Evolutionary conservation across 139 green algal genomes (phyloP).

Genomic region (Chlamydomonas asymmetrica): DNA sequence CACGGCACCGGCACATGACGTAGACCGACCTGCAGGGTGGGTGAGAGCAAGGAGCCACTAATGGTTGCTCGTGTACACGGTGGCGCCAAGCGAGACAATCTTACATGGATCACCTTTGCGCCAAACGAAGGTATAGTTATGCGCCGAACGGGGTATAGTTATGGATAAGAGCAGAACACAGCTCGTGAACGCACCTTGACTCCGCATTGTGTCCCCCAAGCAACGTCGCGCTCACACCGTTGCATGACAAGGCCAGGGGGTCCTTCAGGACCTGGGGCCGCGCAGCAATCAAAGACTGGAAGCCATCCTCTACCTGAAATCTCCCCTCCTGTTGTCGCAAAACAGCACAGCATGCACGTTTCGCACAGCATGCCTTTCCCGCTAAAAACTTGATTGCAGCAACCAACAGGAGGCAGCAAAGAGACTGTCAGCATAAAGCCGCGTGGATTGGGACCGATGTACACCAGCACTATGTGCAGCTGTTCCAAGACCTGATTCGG

Average conservation of each 20-base stretch:
- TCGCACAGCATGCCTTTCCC: no score
- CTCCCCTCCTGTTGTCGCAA: no score
- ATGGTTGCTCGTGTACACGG: background rate
- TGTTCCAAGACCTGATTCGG: no score
- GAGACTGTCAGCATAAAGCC: background rate
- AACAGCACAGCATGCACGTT: no score
- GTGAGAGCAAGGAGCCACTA: background rate
- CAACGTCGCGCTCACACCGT: background rate
- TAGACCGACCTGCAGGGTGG: background rate
- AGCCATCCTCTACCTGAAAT: slow-evolving; percentile 1
- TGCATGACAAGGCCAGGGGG: background rate
- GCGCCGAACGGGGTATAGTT: background rate
- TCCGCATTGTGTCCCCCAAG: slow-evolving; percentile 2
- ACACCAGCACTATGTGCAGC: background rate
- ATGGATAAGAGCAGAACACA: background rate
- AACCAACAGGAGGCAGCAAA: background rate
- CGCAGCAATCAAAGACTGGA: background rate
- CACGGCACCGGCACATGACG: background rate
- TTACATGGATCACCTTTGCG: background rate
- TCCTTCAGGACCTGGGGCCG: background rate
- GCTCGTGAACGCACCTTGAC: background rate
- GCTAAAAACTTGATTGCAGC: no score
- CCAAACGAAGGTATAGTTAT: background rate
- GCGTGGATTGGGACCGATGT: background rate
- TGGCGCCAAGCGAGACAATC: background rate